Percentiles rank a stretch among this genome's conserved stretches.
phyloP scores from a whole-genome alignment of 345 rosid species.

The Ceriops decandra region DNA sequence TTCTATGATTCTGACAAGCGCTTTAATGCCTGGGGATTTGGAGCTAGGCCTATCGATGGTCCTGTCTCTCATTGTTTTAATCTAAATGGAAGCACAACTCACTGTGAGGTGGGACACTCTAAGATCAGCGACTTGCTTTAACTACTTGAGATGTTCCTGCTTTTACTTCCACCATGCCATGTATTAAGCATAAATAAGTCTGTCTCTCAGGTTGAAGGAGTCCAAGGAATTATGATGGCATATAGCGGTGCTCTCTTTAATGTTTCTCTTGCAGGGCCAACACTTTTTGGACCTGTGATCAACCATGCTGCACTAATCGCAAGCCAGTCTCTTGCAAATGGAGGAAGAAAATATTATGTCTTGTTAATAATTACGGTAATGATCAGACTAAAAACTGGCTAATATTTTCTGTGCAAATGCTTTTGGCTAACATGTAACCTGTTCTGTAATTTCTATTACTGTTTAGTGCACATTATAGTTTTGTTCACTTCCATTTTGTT shows the following conservation, averaged over 20 bases:
- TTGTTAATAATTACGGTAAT: constrained; percentile 89
- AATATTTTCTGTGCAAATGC: constrained; percentile 1
- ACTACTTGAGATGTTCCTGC: not conserved
- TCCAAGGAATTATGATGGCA: constrained; percentile 80
- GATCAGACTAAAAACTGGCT: constrained; percentile 4
- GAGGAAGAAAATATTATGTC: constrained; percentile 57
- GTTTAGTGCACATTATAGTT: not conserved
- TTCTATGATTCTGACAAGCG: constrained; percentile 75
- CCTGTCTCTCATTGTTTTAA: constrained; percentile 95
- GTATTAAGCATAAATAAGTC: constrained; percentile 5
- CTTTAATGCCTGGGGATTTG: constrained; percentile 97
- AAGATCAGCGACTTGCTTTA: constrained; percentile 2
- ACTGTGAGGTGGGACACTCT: constrained; percentile 58
- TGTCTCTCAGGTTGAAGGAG: constrained; percentile 73
- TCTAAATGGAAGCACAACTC: constrained; percentile 79
- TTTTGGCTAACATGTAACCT: constrained; percentile 2
- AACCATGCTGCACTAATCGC: constrained; percentile 66
- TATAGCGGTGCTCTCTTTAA: constrained; percentile 77
- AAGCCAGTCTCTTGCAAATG: constrained; percentile 62
- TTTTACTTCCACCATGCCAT: constrained; percentile 7
- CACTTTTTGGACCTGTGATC: constrained; percentile 87
- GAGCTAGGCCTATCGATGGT: constrained; percentile 95
- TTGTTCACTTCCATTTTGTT: too few species aligned
- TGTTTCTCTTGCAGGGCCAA: constrained; percentile 94
- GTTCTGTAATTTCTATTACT: not conserved